Evolutionary conservation across 2,329 filamentous ascomycete genomes (phyloP).

Genomic region (Pestalotiopsis sp.): DNA sequence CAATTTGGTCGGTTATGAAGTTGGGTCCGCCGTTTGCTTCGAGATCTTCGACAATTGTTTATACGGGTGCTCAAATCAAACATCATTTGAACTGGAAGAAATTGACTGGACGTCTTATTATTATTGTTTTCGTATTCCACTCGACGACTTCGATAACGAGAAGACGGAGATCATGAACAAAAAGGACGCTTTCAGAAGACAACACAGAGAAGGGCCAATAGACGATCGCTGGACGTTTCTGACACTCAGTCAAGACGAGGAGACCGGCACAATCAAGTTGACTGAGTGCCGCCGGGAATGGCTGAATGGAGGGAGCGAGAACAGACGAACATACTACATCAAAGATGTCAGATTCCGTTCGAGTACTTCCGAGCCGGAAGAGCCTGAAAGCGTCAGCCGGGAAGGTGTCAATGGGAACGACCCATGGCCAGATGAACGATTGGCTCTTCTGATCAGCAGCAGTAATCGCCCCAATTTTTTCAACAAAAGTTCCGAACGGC

Average conservation of each 20-base stretch:
- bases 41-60: conserved; percentile 67
- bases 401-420: conserved; percentile 5
- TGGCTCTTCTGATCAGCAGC: conserved; percentile 12
- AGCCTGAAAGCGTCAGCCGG: background rate
- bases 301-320: conserved; percentile 52
- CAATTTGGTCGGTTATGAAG: conserved; percentile 63
- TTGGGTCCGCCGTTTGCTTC: conserved; percentile 71
- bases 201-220: conserved; percentile 70
- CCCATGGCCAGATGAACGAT: conserved; percentile 4
- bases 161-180: conserved; percentile 45
- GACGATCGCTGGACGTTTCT: conserved; percentile 75
- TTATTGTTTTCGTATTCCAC: conserved; percentile 63
- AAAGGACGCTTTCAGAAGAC: conserved; percentile 61
- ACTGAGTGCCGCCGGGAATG: conserved; percentile 73
- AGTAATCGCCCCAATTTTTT: conserved; percentile 39
- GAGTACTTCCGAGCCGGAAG: background rate
- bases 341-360: conserved; percentile 49
- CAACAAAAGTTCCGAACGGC: conserved; percentile 29
- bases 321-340: conserved; percentile 67
- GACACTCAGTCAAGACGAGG: conserved; percentile 61
- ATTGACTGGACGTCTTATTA: conserved; percentile 72
- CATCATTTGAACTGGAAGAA: conserved; percentile 62
- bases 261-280: conserved; percentile 58
- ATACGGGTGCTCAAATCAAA: conserved; percentile 70
- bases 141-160: conserved; percentile 44